Conservation (phyloP, 1,284 basidiomycete species). For the Ceratobasidium sp. region DNA sequence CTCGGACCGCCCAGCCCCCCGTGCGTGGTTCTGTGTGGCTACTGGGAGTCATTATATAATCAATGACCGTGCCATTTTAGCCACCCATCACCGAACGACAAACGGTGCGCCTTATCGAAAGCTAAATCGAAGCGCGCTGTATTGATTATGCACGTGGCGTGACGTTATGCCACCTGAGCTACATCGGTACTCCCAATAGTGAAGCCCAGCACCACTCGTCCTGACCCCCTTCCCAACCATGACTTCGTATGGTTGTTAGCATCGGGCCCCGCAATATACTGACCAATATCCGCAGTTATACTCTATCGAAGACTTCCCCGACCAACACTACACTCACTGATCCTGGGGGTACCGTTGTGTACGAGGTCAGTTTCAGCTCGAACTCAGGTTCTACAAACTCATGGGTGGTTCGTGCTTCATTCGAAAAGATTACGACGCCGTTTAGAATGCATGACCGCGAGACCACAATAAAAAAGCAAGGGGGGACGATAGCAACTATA, state of each 20-base stretch:
- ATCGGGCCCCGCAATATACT: not conserved
- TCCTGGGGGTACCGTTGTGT: not conserved
- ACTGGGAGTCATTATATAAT: not conserved
- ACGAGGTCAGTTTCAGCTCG: conserved; percentile 17
- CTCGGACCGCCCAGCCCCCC: too few species aligned
- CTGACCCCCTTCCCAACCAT: not conserved
- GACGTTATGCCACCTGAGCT: not conserved
- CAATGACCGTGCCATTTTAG: not conserved
- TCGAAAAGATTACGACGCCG: conserved; percentile 16
- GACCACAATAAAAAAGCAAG: conserved; percentile 9
- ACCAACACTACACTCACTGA: conserved; percentile 20
- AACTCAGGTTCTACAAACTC: not conserved
- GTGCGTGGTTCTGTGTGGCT: not conserved
- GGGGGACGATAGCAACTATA: conserved; percentile 15
- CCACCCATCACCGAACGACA: not conserved
- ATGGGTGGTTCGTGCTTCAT: not conserved
- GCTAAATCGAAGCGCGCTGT: too few species aligned
- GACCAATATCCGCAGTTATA: conserved; percentile 1
- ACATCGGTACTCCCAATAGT: not conserved
- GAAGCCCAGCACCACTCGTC: too few species aligned
- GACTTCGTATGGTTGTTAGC: not conserved
- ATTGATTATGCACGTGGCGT: not conserved
- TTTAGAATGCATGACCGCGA: conserved; percentile 9
- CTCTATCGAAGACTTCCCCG: conserved; percentile 21
- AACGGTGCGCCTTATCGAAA: not conserved